A percentile compares a stretch with the other conserved stretches of the same genome.
Conservation (phyloP, 805 yeast species). For the Metschnikowia anglica region DNA sequence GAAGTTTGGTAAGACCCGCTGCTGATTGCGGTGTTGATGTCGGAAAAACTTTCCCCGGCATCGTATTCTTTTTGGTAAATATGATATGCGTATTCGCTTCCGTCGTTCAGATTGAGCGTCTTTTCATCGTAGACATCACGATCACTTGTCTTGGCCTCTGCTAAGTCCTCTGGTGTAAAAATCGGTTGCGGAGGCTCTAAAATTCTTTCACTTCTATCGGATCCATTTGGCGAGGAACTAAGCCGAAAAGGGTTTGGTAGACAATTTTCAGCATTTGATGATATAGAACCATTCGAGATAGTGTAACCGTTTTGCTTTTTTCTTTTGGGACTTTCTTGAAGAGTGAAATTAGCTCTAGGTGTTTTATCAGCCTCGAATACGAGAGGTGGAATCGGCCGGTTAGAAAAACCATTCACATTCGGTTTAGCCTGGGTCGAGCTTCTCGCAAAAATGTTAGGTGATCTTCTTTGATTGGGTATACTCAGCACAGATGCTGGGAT, state of each 20-base stretch:
- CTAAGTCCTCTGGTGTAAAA: conserved; percentile 60
- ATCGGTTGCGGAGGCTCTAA: conserved; percentile 66
- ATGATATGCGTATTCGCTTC: conserved; percentile 33
- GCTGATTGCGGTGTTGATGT: conserved; percentile 31
- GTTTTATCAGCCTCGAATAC: conserved; percentile 28
- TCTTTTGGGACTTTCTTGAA: conserved; percentile 67
- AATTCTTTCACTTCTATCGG: conserved; percentile 48
- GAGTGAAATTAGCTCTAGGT: conserved; percentile 66
- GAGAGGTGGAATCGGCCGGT: conserved; percentile 14
- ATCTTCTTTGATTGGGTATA: conserved; percentile 32
- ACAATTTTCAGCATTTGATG: conserved; percentile 29
- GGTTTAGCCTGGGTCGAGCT: conserved; percentile 29
- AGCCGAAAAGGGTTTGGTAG: conserved; percentile 37
- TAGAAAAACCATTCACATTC: conserved; percentile 2
- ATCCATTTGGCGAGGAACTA: conserved; percentile 30
- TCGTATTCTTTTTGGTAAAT: conserved; percentile 36
- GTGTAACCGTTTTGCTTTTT: conserved; percentile 37
- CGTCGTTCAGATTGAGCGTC: conserved; percentile 28
- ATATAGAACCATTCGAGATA: conserved; percentile 42
- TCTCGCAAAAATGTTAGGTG: conserved; percentile 45
- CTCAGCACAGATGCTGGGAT: conserved; percentile 34
- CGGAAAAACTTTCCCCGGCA: conserved; percentile 35
- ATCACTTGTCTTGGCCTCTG: conserved; percentile 48
- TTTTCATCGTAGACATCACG: conserved; percentile 32
- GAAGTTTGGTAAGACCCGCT: conserved; percentile 31